Percentiles rank a stretch among this genome's conserved stretches.
Evolutionary conservation across 805 yeast species (phyloP).

Genomic region (Saccharomyces eubayanus): DNA sequence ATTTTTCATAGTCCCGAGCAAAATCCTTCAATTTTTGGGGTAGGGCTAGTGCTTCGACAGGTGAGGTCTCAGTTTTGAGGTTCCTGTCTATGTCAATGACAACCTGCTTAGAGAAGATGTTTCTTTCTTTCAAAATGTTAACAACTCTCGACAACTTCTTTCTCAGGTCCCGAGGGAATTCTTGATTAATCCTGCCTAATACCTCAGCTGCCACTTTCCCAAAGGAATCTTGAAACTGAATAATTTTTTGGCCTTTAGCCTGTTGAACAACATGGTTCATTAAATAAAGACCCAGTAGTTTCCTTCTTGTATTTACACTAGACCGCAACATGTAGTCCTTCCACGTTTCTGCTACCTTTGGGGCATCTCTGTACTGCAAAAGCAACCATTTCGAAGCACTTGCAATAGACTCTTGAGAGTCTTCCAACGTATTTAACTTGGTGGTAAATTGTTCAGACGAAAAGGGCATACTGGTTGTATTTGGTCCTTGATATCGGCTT

Average conservation of each 20-base stretch:
- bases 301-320: constrained; percentile 24
- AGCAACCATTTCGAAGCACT: constrained; percentile 29
- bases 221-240: constrained; percentile 24
- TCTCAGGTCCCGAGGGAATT: constrained; percentile 36
- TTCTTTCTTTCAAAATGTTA: constrained; percentile 58
- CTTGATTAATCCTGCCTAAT: constrained; percentile 30
- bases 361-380: constrained; percentile 21
- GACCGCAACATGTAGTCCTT: constrained; percentile 18
- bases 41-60: constrained; percentile 17
- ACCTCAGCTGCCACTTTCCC: constrained; percentile 28
- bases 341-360: constrained; percentile 23
- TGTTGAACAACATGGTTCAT: constrained; percentile 31
- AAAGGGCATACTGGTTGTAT: constrained; percentile 17
- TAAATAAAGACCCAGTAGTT: constrained; percentile 24
- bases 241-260: constrained; percentile 25
- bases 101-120: constrained; percentile 37
- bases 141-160: constrained; percentile 50
- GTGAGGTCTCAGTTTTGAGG: constrained; percentile 12
- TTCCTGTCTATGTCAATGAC: constrained; percentile 25
- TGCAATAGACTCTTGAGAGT: constrained; percentile 30
- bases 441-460: constrained; percentile 22
- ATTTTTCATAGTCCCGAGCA: constrained; percentile 16
- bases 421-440: constrained; percentile 24
- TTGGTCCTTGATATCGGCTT: not conserved
- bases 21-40: constrained; percentile 31